Percentiles rank a stretch among this genome's conserved stretches.
Conservation (phyloP, 768 basidiomycete species). For the Termitomyces sp. region DNA sequence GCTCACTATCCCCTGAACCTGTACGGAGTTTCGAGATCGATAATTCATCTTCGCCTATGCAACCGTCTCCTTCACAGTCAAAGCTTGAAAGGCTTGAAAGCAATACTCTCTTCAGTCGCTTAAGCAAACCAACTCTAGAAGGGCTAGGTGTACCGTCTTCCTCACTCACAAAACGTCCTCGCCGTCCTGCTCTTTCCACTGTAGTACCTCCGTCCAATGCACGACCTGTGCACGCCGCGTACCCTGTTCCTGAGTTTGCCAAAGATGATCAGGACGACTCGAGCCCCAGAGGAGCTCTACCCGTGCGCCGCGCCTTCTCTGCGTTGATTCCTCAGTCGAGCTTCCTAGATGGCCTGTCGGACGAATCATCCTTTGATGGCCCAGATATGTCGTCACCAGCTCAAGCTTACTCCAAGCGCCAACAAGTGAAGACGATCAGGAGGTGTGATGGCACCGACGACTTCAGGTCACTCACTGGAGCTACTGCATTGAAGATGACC, state of each 20-base stretch:
- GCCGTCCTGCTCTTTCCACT: slow-evolving; percentile 67
- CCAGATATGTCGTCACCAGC: slow-evolving; percentile 78
- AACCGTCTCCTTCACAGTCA: slow-evolving; percentile 47
- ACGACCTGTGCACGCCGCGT: slow-evolving; percentile 35
- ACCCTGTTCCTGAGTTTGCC: slow-evolving; percentile 32
- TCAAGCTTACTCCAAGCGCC: slow-evolving; percentile 74
- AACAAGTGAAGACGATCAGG: slow-evolving; percentile 73
- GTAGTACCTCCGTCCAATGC: slow-evolving; percentile 46
- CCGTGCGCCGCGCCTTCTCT: slow-evolving; percentile 70
- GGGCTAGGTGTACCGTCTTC: slow-evolving; percentile 52
- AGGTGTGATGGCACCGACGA: slow-evolving; percentile 82
- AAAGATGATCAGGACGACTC: slow-evolving; percentile 21
- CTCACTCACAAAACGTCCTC: slow-evolving; percentile 51
- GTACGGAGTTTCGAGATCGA: slow-evolving; percentile 34
- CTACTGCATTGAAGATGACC: slow-evolving; percentile 46
- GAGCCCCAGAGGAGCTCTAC: slow-evolving; percentile 39
- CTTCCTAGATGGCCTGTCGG: slow-evolving; percentile 40
- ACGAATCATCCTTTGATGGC: slow-evolving; percentile 61
- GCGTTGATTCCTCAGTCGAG: slow-evolving; percentile 66
- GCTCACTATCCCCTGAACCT: slow-evolving; percentile 55
- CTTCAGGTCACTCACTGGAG: slow-evolving; percentile 70
- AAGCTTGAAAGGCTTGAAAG: slow-evolving; percentile 46
- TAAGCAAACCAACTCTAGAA: slow-evolving; percentile 47
- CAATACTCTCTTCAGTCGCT: slow-evolving; percentile 45
- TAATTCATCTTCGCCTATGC: slow-evolving; percentile 43